These are phyloP conservation scores for Acephala macrosclerotiorum DNA, from an alignment of 2,329 filamentous ascomycete species.

Conservation along the genomic window DNA sequence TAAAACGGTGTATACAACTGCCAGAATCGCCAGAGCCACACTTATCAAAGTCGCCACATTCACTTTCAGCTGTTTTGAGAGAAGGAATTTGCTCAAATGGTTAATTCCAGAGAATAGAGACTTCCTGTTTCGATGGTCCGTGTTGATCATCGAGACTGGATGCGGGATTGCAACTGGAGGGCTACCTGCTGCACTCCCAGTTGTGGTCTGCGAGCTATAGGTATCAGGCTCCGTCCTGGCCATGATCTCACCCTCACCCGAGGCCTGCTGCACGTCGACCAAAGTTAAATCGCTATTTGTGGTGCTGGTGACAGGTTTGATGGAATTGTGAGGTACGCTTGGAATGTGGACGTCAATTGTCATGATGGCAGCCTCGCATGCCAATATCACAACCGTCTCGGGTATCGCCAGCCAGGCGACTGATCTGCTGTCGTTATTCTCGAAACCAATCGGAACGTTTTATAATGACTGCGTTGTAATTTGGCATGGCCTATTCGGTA, in stretches of 20 bases:
- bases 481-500: not conserved
- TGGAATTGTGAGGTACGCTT: not conserved
- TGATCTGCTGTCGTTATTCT: not conserved
- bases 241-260: not conserved
- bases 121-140: not conserved
- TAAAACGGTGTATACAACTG: not conserved
- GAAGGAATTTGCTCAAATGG: not conserved
- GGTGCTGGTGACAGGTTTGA: not conserved
- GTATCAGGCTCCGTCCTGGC: not conserved
- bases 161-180: not conserved
- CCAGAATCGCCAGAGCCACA: not conserved
- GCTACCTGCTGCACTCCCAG: not conserved
- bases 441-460: not conserved
- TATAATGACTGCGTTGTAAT: not conserved
- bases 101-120: not conserved
- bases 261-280: not conserved
- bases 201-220: not conserved
- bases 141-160: not conserved
- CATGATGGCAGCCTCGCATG: not conserved
- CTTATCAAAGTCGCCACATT: constrained; percentile 1
- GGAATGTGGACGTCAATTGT: not conserved
- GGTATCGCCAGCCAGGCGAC: not conserved
- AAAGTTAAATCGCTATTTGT: not conserved
- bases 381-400: not conserved
- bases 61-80: not conserved